Evolutionary conservation across 345 rosid genomes (phyloP).

Genomic region (Populus ilicifolia): DNA sequence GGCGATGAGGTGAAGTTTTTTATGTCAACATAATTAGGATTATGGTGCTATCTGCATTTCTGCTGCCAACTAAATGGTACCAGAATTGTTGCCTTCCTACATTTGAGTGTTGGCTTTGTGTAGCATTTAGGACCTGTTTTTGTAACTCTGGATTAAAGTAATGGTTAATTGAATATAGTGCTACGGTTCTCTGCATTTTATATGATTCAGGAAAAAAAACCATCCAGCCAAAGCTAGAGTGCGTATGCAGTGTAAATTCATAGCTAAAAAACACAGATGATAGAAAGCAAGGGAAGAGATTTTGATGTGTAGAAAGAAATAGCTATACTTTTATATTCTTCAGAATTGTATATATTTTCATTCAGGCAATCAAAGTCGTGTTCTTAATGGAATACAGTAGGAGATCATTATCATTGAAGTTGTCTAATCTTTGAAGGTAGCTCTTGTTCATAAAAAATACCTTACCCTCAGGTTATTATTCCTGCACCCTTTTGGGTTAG

Average conservation of each 20-base stretch:
- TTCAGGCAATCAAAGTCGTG: neutral
- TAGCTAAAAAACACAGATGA: neutral
- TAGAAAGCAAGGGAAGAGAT: neutral
- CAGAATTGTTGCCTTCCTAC: neutral
- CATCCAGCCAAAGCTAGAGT: neutral
- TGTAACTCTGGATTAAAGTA: neutral
- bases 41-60: neutral
- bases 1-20: slow-evolving; percentile 78
- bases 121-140: neutral
- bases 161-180: neutral
- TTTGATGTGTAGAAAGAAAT: neutral
- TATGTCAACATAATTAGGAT: neutral
- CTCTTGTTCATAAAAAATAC: neutral
- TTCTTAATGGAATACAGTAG: neutral
- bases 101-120: neutral
- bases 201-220: no score
- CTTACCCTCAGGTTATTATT: slow-evolving; percentile 64
- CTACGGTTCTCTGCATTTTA: neutral
- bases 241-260: neutral
- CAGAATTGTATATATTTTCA: neutral
- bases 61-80: neutral
- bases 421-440: slow-evolving; percentile 1
- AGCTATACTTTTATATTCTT: neutral
- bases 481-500: slow-evolving; percentile 98
- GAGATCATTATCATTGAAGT: neutral